Evolutionary conservation across 768 basidiomycete species (phyloP).

Genomic region (Amanita muscaria): DNA sequence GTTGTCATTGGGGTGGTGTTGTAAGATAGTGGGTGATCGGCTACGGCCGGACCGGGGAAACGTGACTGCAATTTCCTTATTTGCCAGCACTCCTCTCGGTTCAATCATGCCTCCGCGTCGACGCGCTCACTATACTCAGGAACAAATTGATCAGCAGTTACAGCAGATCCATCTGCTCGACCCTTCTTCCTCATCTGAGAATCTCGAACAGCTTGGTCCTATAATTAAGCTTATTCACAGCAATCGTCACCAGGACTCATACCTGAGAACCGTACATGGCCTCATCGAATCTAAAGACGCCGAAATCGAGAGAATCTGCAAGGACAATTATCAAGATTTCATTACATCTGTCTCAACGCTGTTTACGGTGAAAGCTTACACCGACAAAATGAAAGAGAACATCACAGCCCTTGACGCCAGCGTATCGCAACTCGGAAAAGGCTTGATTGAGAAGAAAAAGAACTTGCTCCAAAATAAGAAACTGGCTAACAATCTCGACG

Average conservation of each 20-base stretch:
- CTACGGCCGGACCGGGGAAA: neutral
- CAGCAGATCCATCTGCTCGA: conserved; percentile 88
- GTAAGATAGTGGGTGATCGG: too few relatives aligned
- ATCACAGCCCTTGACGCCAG: conserved; percentile 84
- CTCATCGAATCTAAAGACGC: conserved; percentile 91
- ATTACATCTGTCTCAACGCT: conserved; percentile 95
- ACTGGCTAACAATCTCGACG: conserved; percentile 90
- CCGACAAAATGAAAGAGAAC: conserved; percentile 85
- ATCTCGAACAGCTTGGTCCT: conserved; percentile 91
- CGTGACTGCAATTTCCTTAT: neutral
- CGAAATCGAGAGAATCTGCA: conserved; percentile 94
- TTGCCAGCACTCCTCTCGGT: conserved; percentile 16
- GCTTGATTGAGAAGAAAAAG: conserved; percentile 90
- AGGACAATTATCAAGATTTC: conserved; percentile 96
- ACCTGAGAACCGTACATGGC: conserved; percentile 75
- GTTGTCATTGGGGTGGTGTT: conserved; percentile 1
- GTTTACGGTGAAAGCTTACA: conserved; percentile 93
- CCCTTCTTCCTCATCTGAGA: conserved; percentile 83
- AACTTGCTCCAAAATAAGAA: conserved; percentile 83
- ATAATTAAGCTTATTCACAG: conserved; percentile 91
- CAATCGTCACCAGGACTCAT: conserved; percentile 81
- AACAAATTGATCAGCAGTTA: conserved; percentile 81
- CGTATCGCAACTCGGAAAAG: conserved; percentile 80
- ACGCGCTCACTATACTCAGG: conserved; percentile 68
- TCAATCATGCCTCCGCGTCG: conserved; percentile 67